phyloP scores from a whole-genome alignment of 768 basidiomycete genomes.

The Mycena polygramma region DNA sequence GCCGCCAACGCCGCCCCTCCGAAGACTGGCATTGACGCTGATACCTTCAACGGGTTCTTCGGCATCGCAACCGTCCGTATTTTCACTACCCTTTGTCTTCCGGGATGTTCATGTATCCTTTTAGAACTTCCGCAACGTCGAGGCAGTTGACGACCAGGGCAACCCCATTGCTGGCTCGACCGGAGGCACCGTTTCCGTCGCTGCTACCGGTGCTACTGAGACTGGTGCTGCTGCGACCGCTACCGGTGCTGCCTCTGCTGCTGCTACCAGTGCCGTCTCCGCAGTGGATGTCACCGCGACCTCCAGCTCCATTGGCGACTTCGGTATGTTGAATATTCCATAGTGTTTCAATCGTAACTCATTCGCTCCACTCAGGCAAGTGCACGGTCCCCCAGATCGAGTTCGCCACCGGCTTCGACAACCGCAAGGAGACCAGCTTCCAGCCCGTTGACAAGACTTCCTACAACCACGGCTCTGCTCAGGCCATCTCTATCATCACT shows the following conservation, averaged over 20 bases:
- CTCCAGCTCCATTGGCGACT: constrained; percentile 52
- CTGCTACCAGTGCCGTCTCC: constrained; percentile 37
- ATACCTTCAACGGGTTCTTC: constrained; percentile 72
- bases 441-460: constrained; percentile 64
- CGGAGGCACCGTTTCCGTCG: constrained; percentile 32
- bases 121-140: constrained; percentile 57
- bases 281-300: constrained; percentile 44
- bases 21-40: constrained; percentile 69
- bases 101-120: constrained; percentile 4
- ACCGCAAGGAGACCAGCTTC: constrained; percentile 71
- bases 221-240: constrained; percentile 26
- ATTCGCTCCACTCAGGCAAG: constrained; percentile 40
- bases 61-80: constrained; percentile 62
- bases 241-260: constrained; percentile 19
- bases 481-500: constrained; percentile 70
- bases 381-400: constrained; percentile 71
- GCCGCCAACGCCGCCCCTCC: constrained; percentile 59
- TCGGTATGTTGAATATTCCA: constrained; percentile 44
- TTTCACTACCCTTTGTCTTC: constrained; percentile 22
- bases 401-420: constrained; percentile 70
- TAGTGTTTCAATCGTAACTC: background rate
- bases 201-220: constrained; percentile 15
- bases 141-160: constrained; percentile 45
- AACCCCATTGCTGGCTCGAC: constrained; percentile 35
- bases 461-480: constrained; percentile 71